A percentile compares a stretch with the other conserved stretches of the same genome.
Evolutionary conservation across 1,284 basidiomycete genomes (phyloP).

Genomic region (Cystobasidium sp.): DNA sequence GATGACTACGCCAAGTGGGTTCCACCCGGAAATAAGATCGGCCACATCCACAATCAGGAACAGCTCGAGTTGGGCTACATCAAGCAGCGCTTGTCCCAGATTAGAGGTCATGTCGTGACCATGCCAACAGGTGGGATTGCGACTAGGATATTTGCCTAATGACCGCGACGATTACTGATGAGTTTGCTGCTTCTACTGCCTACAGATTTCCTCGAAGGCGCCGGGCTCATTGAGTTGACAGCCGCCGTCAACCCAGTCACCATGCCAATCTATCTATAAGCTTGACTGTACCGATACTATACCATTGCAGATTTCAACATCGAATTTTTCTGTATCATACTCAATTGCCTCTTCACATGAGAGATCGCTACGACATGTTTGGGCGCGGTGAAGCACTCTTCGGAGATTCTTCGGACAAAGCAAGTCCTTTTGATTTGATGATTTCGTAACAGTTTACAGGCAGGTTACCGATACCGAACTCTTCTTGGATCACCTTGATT

Average conservation of each 20-base stretch:
- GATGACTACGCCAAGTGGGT: slow-evolving; percentile 64
- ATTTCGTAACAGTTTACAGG: slow-evolving; percentile 19
- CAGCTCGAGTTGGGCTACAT: slow-evolving; percentile 68
- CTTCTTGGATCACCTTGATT: slow-evolving; percentile 10
- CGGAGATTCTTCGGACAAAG: slow-evolving; percentile 11
- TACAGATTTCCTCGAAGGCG: slow-evolving; percentile 41
- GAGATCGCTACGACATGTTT: slow-evolving; percentile 1
- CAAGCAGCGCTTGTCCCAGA: slow-evolving; percentile 72
- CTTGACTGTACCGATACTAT: background rate
- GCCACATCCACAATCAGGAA: slow-evolving; percentile 56
- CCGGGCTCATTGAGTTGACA: slow-evolving; percentile 13
- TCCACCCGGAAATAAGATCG: slow-evolving; percentile 47
- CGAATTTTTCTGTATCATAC: background rate
- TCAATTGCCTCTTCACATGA: background rate
- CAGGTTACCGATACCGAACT: slow-evolving; percentile 25
- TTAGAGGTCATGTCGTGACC: slow-evolving; percentile 62
- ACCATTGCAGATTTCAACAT: background rate
- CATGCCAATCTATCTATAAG: slow-evolving; percentile 27
- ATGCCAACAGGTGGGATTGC: slow-evolving; percentile 55
- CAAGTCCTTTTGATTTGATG: slow-evolving; percentile 24
- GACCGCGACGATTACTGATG: background rate
- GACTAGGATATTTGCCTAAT: background rate
- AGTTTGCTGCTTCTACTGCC: background rate
- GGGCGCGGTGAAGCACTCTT: slow-evolving; percentile 6
- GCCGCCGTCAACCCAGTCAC: slow-evolving; percentile 44